Evolutionary conservation across 345 rosid genomes (phyloP).

Genomic region (Anastatica hierochuntica): DNA sequence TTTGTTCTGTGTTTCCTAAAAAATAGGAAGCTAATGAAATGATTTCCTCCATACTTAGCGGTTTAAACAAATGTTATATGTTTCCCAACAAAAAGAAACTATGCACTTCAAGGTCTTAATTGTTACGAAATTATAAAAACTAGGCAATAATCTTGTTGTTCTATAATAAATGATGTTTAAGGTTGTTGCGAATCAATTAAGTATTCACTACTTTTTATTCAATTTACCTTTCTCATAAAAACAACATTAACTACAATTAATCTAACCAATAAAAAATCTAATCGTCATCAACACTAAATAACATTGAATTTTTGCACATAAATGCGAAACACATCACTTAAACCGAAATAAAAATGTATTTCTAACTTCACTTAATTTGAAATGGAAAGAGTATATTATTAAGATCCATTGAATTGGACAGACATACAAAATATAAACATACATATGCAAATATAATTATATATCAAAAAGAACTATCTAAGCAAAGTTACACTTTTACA

Average conservation of each 20-base stretch:
- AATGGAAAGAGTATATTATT: no score
- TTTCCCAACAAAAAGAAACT: background rate
- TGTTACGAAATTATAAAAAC: background rate
- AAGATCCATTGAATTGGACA: constrained; percentile 20
- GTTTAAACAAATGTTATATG: background rate
- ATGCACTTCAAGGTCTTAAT: background rate
- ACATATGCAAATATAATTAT: constrained; percentile 5
- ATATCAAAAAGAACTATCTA: constrained; percentile 5
- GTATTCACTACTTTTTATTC: no score
- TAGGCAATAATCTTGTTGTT: constrained; percentile 10
- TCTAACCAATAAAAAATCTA: no score
- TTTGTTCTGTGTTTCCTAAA: constrained; percentile 25
- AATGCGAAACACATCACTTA: no score
- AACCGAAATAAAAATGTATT: no score
- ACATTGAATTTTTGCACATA: no score
- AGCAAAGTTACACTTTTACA: constrained; percentile 24
- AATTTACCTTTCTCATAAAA: no score
- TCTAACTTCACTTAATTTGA: no score
- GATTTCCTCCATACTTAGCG: constrained; percentile 16
- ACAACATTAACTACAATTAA: no score
- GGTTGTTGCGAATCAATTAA: no score
- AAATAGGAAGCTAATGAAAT: constrained; percentile 20
- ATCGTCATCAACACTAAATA: no score
- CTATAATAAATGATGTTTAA: no score
- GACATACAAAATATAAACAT: background rate